Evolutionary conservation across 2,329 filamentous ascomycete species (phyloP).

Genomic region (Fusarium staphyleae): DNA sequence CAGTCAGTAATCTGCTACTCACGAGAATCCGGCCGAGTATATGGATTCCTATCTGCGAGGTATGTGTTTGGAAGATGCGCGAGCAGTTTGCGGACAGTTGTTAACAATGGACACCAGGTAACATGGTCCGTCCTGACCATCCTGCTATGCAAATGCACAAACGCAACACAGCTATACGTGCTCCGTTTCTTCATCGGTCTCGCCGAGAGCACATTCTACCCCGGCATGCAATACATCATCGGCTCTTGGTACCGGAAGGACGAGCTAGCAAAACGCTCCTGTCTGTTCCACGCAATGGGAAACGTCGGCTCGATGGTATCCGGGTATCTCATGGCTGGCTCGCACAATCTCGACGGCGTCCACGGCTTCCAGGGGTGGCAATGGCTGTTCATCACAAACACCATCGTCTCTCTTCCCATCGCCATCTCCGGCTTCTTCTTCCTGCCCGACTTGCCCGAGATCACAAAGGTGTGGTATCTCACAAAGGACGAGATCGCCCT

Average conservation of each 20-base stretch:
- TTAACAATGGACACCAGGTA: constrained; percentile 26
- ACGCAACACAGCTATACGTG: constrained; percentile 47
- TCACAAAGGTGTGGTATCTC: constrained; percentile 41
- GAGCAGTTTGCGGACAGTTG: rapidly evolving
- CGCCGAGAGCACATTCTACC: constrained; percentile 49
- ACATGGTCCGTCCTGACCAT: constrained; percentile 45
- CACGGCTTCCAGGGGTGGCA: constrained; percentile 57
- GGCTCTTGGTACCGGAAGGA: constrained; percentile 54
- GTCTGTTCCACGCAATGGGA: constrained; percentile 50
- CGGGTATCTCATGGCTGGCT: constrained; percentile 47
- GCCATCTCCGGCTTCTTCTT: constrained; percentile 45
- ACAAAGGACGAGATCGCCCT: constrained; percentile 39
- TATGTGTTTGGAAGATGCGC: not conserved
- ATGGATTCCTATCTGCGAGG: constrained; percentile 50
- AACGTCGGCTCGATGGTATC: constrained; percentile 42
- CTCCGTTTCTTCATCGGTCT: constrained; percentile 55
- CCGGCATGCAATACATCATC: constrained; percentile 50
- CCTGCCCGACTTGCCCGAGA: constrained; percentile 43
- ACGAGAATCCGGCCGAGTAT: constrained; percentile 50
- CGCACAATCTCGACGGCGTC: constrained; percentile 51
- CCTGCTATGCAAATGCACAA: constrained; percentile 35
- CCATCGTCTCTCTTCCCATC: constrained; percentile 46
- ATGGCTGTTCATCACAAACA: constrained; percentile 49
- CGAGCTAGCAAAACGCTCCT: constrained; percentile 53
- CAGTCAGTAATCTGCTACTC: constrained; percentile 45